Percentiles rank a stretch among this genome's conserved stretches.
Evolutionary conservation across 139 green algal species (phyloP).

Genomic region (Asterochloris sp.): DNA sequence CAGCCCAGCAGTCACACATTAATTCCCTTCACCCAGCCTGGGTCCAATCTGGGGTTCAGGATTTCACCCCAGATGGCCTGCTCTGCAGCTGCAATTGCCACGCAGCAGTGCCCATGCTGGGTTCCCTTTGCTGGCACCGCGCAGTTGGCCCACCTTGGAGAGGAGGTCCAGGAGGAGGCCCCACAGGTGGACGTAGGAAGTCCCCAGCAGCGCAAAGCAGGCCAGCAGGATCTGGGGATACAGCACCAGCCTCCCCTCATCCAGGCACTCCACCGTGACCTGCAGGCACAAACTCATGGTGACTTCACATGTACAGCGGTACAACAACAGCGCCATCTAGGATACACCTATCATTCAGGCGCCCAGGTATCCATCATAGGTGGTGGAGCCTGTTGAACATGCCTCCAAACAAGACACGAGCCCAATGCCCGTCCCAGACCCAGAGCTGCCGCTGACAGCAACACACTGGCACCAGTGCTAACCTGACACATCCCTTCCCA

Average conservation of each 20-base stretch:
- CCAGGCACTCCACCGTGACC: conserved; percentile 51
- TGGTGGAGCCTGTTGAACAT: no score
- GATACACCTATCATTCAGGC: no score
- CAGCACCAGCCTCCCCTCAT: conserved; percentile 66
- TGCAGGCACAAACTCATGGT: background rate
- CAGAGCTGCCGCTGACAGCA: no score
- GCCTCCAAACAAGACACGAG: no score
- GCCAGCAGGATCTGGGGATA: conserved; percentile 82
- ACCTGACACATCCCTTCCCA: no score
- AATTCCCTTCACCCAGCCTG: background rate
- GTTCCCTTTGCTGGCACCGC: background rate
- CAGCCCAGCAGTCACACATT: background rate
- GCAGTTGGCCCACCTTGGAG: conserved; percentile 19
- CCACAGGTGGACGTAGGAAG: conserved; percentile 70
- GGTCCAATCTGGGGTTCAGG: background rate
- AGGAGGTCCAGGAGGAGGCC: conserved; percentile 57
- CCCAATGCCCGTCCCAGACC: no score
- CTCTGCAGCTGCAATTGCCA: background rate
- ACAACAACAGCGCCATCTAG: background rate
- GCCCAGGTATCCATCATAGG: no score
- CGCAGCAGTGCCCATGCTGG: no score
- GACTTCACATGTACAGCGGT: background rate
- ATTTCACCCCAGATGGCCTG: background rate
- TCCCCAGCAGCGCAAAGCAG: conserved; percentile 69
- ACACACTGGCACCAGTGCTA: no score